Evolutionary conservation across 139 green algal species (phyloP), one percentile per base, ranked within the genome.

Genomic region (Penium margaritaceum): DNA sequence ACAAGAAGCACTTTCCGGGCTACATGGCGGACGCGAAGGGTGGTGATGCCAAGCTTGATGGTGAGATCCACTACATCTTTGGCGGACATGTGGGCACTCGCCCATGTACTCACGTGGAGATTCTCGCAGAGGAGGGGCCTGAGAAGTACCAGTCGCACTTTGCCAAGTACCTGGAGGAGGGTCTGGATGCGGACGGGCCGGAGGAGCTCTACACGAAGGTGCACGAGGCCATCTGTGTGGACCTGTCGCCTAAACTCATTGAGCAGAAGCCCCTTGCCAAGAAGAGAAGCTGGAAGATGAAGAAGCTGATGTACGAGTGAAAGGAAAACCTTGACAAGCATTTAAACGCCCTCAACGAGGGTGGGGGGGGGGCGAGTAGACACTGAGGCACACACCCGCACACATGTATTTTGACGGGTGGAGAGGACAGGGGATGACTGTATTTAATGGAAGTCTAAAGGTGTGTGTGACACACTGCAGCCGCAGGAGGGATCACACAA

Each of bases 1-100:
- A 88, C 77, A 91, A 98, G 75, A 99, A 99, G 91, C 89, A 94
- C 65, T 95, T 96, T 82, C 89, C 95, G 37, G 94, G 94, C 47
- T 98, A 95, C 77, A 85, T 90, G 78, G 63, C 67, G 9, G 87
- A 94, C 34, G 76, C 69, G 83, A 98, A 98, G 89, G 85, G 86
- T 75, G 81, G 85, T 30, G 93, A 98, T 69, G 71, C 91, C n/a
- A 94, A 98, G 78, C 81, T 88, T 30, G 94, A 99, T 71, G 68
- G 90, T 15, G 94, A 99, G 79, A 82, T 87, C 30, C 60, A 83
- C 60, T 85, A 85, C 72, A 84, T 85, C 67, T 79, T 89, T 69
- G 93, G 93, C 63, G 89, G 91, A 62, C 91, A 98, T 70, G 90
- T 99, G 24, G 84, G 84, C 3, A 94, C n/a, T n/a, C n/a, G n/a